Base-by-base conservation (phyloP, 2,329 filamentous ascomycete genomes). In the Fusarium sp. region DNA sequence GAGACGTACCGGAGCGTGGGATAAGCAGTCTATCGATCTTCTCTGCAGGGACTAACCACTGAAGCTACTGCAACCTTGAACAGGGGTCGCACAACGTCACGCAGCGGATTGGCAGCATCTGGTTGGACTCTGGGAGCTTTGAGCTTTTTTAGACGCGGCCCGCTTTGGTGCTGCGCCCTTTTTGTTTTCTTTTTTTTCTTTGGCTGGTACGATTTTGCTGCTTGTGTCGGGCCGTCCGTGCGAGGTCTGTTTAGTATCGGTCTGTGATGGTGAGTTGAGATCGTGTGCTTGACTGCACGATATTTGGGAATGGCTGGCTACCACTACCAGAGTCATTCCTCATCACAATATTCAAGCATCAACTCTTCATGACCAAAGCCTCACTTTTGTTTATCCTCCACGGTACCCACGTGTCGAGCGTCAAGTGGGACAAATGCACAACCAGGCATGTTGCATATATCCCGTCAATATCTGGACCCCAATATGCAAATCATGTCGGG, bases 361-460 rank as follows among this genome's bases (percentile, higher is more conserved):
- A 17, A 20, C 9, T 14, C n/a, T 46, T 24, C 15, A 40, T 21
- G 56, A 58, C 39, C 43, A 51, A 6, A 23, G 30, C 44, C 44
- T 59, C 24, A 28, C 9, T 28, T 24, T 17, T 43, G 21, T 32
- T 44, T 26, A 36, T 40, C n/a, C 26, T 39, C 47, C 39, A 46
- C 8, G 21, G 54, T 43, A 48, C 57, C 65, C 65, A 68, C 65
- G 65, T 68, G 65, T 69, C 61, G 40, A 66, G 36, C 56, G 50
- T 53, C 65, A 66, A 68, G 65, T 68, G 65, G 65, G 48, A 67
- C 63, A 36, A 38, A 30, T 44, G 42, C 62, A 66, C 24, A 65
- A 46, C 23, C 44, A 49, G 28, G 50, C 59, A 67, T 67, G 39
- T 23, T 53, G 64, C 64, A 61, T 46, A 57, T 21, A 45, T 56